phyloP scores from a whole-genome alignment of 352 stramenopile genomes.

The Phytophthora cactorum region DNA sequence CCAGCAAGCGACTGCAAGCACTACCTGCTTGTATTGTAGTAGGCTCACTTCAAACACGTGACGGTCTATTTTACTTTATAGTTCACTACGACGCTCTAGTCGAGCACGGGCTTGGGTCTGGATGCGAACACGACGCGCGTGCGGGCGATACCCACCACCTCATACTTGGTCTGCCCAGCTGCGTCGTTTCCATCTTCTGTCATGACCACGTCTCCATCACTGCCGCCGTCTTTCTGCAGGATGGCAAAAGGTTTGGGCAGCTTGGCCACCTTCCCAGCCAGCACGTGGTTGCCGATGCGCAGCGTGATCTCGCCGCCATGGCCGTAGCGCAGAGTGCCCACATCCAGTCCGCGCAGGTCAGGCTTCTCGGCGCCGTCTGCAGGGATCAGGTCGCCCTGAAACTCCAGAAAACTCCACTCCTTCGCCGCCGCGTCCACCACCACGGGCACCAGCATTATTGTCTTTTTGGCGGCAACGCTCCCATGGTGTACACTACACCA shows the following conservation, averaged over 20 bases:
- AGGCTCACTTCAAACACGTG: not conserved
- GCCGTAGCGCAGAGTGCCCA: constrained; percentile 77
- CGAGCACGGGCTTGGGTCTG: constrained; percentile 79
- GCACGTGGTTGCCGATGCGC: constrained; percentile 85
- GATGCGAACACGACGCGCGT: constrained; percentile 78
- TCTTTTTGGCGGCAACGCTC: not conserved
- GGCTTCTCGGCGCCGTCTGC: constrained; percentile 16
- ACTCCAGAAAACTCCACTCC: constrained; percentile 87
- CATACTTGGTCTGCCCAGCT: constrained; percentile 43
- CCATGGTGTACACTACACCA: not conserved
- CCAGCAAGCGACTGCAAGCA: not conserved
- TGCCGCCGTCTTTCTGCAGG: constrained; percentile 52
- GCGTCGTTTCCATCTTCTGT: not conserved
- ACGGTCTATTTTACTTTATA: not conserved
- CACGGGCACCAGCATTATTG: constrained; percentile 70
- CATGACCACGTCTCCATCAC: constrained; percentile 5
- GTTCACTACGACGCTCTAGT: constrained; percentile 17
- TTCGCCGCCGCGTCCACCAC: constrained; percentile 61
- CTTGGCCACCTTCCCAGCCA: constrained; percentile 72
- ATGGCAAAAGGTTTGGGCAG: constrained; percentile 82
- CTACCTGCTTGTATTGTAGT: not conserved
- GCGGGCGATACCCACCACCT: constrained; percentile 84
- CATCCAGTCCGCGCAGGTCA: constrained; percentile 51
- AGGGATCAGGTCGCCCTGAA: constrained; percentile 78
- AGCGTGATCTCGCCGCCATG: constrained; percentile 65